phyloP scores from a whole-genome alignment of 2,329 filamentous ascomycete species.

The Aspergillus luchuensis region DNA sequence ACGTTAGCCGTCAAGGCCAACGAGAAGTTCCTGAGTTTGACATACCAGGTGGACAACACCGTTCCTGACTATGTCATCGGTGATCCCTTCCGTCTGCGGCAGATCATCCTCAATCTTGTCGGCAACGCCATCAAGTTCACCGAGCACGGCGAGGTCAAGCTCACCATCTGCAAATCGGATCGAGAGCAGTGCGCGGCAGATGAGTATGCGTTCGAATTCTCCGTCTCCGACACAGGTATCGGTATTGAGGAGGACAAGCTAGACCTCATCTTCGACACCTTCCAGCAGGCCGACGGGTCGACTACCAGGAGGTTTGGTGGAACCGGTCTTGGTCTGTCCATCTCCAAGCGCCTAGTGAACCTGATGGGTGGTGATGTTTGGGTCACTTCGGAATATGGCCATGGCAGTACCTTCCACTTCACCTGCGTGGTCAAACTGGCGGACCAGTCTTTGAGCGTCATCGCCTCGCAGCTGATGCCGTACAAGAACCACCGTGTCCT shows the following conservation, averaged over 20 bases:
- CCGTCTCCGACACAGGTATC: constrained; percentile 94
- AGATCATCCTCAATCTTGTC: constrained; percentile 95
- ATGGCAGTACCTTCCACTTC: constrained; percentile 94
- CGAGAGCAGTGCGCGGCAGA: constrained; percentile 66
- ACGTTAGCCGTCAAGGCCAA: constrained; percentile 96
- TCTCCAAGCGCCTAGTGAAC: constrained; percentile 91
- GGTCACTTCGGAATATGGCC: constrained; percentile 89
- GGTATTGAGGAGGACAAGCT: constrained; percentile 95
- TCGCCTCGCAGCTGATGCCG: constrained; percentile 76
- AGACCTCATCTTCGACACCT: constrained; percentile 96
- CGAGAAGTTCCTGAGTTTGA: constrained; percentile 89
- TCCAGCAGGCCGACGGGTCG: constrained; percentile 96
- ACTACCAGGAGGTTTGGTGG: constrained; percentile 96
- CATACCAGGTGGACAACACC: constrained; percentile 88
- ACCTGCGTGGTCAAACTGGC: constrained; percentile 88
- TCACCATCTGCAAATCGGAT: constrained; percentile 77
- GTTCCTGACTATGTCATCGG: constrained; percentile 95
- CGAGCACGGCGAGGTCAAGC: constrained; percentile 91
- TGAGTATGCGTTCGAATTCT: constrained; percentile 93
- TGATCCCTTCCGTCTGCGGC: constrained; percentile 91
- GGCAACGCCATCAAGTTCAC: constrained; percentile 99
- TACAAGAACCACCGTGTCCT: constrained; percentile 91
- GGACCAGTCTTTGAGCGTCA: constrained; percentile 72
- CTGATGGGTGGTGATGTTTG: constrained; percentile 96
- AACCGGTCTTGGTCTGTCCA: constrained; percentile 89